phyloP scores from a whole-genome alignment of 306 rosid genomes.

The Trifolium subterraneum region DNA sequence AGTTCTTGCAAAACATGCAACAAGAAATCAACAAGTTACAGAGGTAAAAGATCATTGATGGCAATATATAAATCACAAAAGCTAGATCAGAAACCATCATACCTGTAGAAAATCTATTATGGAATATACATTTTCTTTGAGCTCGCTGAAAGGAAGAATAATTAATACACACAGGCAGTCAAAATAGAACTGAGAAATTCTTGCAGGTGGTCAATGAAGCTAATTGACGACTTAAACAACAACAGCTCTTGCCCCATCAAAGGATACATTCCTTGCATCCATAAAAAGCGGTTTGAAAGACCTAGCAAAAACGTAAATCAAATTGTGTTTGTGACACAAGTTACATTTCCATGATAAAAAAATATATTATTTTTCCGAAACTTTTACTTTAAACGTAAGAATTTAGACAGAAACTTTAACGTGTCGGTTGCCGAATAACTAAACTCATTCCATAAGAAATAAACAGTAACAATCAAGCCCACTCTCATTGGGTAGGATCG shows the following conservation, averaged over 20 bases:
- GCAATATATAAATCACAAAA: slow-evolving; percentile 18
- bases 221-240: slow-evolving; percentile 83
- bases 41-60: slow-evolving; percentile 25
- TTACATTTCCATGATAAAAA: not conserved
- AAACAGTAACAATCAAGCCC: slow-evolving; percentile 16
- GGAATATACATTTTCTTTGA: slow-evolving; percentile 63
- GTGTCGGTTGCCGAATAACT: not conserved
- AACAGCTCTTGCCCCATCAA: slow-evolving; percentile 59
- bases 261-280: slow-evolving; percentile 91
- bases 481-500: slow-evolving; percentile 11
- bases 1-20: slow-evolving; percentile 9
- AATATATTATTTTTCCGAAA: not conserved
- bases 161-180: slow-evolving; percentile 70
- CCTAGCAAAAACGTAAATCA: slow-evolving; percentile 54
- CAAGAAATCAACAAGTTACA: slow-evolving; percentile 3
- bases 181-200: slow-evolving; percentile 83
- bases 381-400: not conserved
- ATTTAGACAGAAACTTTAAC: slow-evolving; percentile 4
- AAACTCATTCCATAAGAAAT: slow-evolving; percentile 21
- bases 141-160: slow-evolving; percentile 71
- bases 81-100: slow-evolving; percentile 28
- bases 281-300: slow-evolving; percentile 74
- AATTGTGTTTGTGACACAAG: slow-evolving; percentile 18
- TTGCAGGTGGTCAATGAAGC: slow-evolving; percentile 93
- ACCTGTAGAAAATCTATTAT: slow-evolving; percentile 75